Conservation (phyloP, 768 basidiomycete genomes). For the Mycena filopes region DNA sequence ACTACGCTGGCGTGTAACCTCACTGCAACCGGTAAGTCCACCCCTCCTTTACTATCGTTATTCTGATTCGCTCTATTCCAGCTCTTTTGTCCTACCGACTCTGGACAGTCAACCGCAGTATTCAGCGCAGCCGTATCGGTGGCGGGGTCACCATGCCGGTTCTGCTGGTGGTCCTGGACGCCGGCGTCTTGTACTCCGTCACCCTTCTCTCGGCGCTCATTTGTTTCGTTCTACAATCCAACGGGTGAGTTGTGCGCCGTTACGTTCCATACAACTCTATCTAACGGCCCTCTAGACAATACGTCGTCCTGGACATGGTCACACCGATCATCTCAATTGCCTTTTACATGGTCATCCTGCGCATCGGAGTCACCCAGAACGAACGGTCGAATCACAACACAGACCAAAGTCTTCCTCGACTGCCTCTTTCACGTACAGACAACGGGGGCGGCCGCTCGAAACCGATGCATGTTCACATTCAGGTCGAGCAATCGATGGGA, state of each 20-base stretch:
- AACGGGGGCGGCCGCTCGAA: neutral
- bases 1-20: slow-evolving; percentile 47
- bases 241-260: too few species aligned
- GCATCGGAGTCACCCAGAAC: slow-evolving; percentile 39
- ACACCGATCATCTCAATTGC: slow-evolving; percentile 52
- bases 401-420: neutral
- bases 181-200: slow-evolving; percentile 49
- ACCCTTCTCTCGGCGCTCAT: slow-evolving; percentile 46
- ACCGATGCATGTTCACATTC: slow-evolving; percentile 15
- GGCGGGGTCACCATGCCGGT: slow-evolving; percentile 36
- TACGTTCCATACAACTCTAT: too few species aligned
- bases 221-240: slow-evolving; percentile 40
- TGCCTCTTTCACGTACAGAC: neutral
- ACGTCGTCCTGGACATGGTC: slow-evolving; percentile 49
- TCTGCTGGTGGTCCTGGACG: slow-evolving; percentile 47
- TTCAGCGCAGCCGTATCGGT: slow-evolving; percentile 40
- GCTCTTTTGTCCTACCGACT: slow-evolving; percentile 21
- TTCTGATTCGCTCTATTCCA: neutral
- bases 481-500: neutral
- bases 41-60: neutral
- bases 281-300: too few species aligned
- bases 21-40: slow-evolving; percentile 40
- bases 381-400: neutral
- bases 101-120: slow-evolving; percentile 24
- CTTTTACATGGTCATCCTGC: slow-evolving; percentile 56